Percentiles rank a stretch among this genome's conserved stretches.
Conservation (phyloP, 2,329 filamentous ascomycete genomes). For the Fusarium floridanum region DNA sequence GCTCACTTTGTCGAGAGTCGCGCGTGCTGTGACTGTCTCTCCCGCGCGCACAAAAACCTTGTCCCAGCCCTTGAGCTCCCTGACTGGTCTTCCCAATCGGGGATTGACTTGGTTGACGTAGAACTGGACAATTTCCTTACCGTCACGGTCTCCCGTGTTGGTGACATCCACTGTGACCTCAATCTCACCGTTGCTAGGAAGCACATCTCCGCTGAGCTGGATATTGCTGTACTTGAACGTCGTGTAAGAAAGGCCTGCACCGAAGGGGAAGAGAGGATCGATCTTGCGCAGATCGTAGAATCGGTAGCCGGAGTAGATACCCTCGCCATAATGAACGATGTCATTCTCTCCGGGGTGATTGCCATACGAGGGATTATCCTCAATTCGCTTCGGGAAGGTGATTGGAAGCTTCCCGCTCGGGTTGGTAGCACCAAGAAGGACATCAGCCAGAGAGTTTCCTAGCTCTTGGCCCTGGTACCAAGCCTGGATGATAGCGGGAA, state of each 20-base stretch:
- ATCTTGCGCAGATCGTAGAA: slow-evolving; percentile 69
- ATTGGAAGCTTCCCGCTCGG: slow-evolving; percentile 71
- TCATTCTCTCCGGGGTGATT: slow-evolving; percentile 75
- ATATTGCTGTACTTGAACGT: slow-evolving; percentile 53
- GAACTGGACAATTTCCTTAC: slow-evolving; percentile 33
- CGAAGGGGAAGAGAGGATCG: slow-evolving; percentile 58
- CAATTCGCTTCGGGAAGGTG: slow-evolving; percentile 70
- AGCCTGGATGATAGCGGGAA: slow-evolving; percentile 51
- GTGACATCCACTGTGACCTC: slow-evolving; percentile 26
- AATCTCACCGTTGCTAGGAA: slow-evolving; percentile 7
- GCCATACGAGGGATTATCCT: slow-evolving; percentile 77
- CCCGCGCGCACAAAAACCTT: slow-evolving; percentile 18
- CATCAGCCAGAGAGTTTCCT: slow-evolving; percentile 39
- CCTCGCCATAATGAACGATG: slow-evolving; percentile 75
- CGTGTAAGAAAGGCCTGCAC: slow-evolving; percentile 30
- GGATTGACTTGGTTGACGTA: slow-evolving; percentile 20
- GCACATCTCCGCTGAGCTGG: slow-evolving; percentile 1
- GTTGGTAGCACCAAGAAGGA: slow-evolving; percentile 30
- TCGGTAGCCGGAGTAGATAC: slow-evolving; percentile 79
- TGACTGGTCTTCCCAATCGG: slow-evolving; percentile 7
- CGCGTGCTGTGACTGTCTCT: slow-evolving; percentile 22
- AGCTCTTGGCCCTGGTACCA: slow-evolving; percentile 42
- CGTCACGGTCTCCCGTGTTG: slow-evolving; percentile 22
- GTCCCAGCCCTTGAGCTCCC: slow-evolving; percentile 35
- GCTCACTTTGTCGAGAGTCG: slow-evolving; percentile 24